Conservation (phyloP, 164 flowering plant species). For the Echeveria elegans region DNA sequence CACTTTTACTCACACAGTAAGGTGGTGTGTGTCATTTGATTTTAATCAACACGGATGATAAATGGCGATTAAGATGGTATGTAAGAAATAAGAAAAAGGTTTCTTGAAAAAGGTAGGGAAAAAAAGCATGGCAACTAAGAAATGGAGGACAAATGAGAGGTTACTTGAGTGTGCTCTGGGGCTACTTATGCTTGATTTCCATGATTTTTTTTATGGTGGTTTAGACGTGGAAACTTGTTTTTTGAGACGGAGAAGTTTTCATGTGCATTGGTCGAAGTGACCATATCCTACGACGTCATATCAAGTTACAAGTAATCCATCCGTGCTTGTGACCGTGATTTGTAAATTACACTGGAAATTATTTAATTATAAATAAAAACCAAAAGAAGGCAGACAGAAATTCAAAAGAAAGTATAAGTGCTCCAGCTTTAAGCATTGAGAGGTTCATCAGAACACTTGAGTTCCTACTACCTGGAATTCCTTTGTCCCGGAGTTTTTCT, state of each 20-base stretch:
- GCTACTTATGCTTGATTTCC: not conserved
- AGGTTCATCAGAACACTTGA: not conserved
- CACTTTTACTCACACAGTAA: not conserved
- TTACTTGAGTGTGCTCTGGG: not conserved
- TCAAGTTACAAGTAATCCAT: not conserved
- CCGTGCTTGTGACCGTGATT: not conserved
- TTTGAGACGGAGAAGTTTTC: not conserved
- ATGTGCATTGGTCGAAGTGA: not conserved
- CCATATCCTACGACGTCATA: not conserved
- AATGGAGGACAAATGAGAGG: not conserved
- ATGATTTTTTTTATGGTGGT: not conserved
- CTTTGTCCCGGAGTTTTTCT: not conserved
- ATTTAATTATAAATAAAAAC: too few species aligned
- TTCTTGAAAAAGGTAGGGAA: not conserved
- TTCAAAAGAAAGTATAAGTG: not conserved
- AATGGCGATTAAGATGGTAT: not conserved
- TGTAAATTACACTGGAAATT: not conserved
- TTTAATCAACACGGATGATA: not conserved
- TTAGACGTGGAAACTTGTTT: slow-evolving; percentile 1
- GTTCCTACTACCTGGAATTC: not conserved
- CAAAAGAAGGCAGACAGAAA: not conserved
- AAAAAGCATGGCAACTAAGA: not conserved
- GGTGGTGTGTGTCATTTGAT: not conserved
- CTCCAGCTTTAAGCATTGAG: not conserved
- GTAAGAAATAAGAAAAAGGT: not conserved